A percentile compares a stretch with the other conserved stretches of the same genome.
Evolutionary conservation across 2,329 filamentous ascomycete species (phyloP).

Genomic region (Arthroderma sp.): DNA sequence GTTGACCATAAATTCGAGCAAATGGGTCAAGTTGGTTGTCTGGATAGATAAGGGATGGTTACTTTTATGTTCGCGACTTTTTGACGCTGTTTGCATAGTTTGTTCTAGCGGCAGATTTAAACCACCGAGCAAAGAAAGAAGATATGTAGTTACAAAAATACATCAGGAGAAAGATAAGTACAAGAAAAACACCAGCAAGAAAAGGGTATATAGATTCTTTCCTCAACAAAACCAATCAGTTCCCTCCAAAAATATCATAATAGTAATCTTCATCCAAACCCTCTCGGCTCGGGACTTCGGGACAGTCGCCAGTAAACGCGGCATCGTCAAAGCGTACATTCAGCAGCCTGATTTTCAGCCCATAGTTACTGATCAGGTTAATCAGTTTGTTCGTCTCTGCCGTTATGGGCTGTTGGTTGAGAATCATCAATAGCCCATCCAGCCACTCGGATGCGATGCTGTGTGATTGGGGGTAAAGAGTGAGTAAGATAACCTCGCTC

Average conservation of each 20-base stretch:
- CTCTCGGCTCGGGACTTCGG: slow-evolving; percentile 66
- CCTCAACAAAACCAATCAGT: slow-evolving; percentile 12
- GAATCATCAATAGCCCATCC: slow-evolving; percentile 84
- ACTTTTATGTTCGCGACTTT: background rate
- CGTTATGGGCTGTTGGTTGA: slow-evolving; percentile 94
- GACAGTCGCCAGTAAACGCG: slow-evolving; percentile 54
- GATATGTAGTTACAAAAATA: background rate
- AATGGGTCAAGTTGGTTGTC: background rate
- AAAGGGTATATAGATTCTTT: slow-evolving; percentile 5
- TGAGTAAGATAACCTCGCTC: slow-evolving; percentile 64
- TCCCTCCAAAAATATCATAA: slow-evolving; percentile 57
- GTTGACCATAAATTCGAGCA: background rate
- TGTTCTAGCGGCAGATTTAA: background rate
- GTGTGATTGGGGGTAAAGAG: slow-evolving; percentile 69
- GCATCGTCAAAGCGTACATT: slow-evolving; percentile 84
- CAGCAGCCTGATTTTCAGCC: slow-evolving; percentile 79
- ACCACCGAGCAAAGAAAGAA: background rate
- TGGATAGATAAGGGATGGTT: background rate
- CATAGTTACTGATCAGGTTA: slow-evolving; percentile 74
- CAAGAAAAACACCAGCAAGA: background rate
- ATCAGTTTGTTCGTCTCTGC: slow-evolving; percentile 87
- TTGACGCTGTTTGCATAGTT: slow-evolving; percentile 1
- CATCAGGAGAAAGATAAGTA: slow-evolving; percentile 3
- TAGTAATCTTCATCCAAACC: slow-evolving; percentile 88
- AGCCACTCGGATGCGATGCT: slow-evolving; percentile 90